Evolutionary conservation across 2,329 filamentous ascomycete genomes (phyloP), one percentile per base, ranked within the genome.

Genomic region (Trichoderma arundinaceum): DNA sequence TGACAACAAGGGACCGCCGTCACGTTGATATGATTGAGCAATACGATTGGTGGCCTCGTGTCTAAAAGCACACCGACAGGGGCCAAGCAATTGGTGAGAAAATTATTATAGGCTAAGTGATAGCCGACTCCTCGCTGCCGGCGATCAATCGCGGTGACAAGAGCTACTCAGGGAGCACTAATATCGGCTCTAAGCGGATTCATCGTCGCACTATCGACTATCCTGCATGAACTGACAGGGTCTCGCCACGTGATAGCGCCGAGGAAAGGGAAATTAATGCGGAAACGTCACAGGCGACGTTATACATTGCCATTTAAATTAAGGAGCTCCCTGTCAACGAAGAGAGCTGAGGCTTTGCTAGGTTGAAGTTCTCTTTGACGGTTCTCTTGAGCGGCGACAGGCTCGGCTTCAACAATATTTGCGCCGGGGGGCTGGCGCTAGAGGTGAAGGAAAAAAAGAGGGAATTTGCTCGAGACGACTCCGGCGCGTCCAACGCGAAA

Each of bases 191-290:
- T 19, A 61, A 62, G 58, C 58, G 58, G 58, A 52, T 35, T 52
- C 58, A 52, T 44, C 48, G 48, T 53, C 59, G 48, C 59, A 62
- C 59, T 62, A 62, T 62, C 48, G 59, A 15, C 33, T 43, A 28
- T 28, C 28, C 28, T 53, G 59, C 59, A 53, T 28, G 49, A 62
- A 62, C 38, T 33, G 39, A 52, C 59, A 62, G 59, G 59, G 48
- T 62, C 4, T 35, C 1, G 59, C 59, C 48, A 62, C 59, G 59
- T 62, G 59, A 62, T 62, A 17, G 48, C 38, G 38, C 59, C 28
- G 59, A 53, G 4, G 38, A 22, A 22, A 17, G 59, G 48, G 49
- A 49, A 44, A 62, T 62, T 52, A 53, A 12, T 41, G 15, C 15
- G 22, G 22, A 62, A 38, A 53, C 49, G 38, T 52, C 38, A 53